Base-by-base conservation (phyloP, 352 stramenopile species). In the Chrysophaeum taylorii region DNA sequence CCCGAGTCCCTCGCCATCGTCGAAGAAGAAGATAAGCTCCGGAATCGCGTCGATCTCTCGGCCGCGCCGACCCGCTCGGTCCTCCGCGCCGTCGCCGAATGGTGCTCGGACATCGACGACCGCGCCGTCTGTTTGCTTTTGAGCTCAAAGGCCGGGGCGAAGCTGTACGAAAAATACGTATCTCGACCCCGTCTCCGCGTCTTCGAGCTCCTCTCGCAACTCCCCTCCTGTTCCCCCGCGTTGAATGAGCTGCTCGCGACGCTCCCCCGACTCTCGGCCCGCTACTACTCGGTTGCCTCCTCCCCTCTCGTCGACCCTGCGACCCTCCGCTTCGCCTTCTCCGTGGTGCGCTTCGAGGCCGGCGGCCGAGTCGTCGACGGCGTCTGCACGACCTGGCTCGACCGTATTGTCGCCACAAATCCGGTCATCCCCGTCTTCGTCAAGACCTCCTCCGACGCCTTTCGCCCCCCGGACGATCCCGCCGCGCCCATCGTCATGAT, bases 251-350 rank as follows among this genome's bases (percentile, higher is more conserved):
- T 97, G 29, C 72, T 97, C 38, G 87, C 82, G 54, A 74, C 92
- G 37, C 71, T 97, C 5, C 87, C 91, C 0, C 77, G 84, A 33
- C 85, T 97, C 27, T 87, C 93, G 76, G 89, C 93, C 21, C 88
- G 93, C 25, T 97, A 96, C 77, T 98, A 97, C 80, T 97, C 90
- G 25, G 87, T 97, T 38, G 88, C 89, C 39, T 96, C 89, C 4
- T 97, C 90, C 52, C 92, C 92, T 15, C 77, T 98, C 35, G 75
- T 77, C 2, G 74, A 93, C 57, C 15, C 78, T 0, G 53, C 76
- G 23, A 29, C 42, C 23, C n/a, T 50, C 37, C 29, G 57, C 33
- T 80, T 97, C 54, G 87, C 90, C 7, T 93, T 96, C 75, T 96
- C 88, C 0, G 75, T 96, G 18, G 90, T 97, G 1, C 84, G 95